Evolutionary conservation across 2,329 filamentous ascomycete genomes (phyloP), one percentile per base, ranked within the genome.

Genomic region (Madurella fahalii): DNA sequence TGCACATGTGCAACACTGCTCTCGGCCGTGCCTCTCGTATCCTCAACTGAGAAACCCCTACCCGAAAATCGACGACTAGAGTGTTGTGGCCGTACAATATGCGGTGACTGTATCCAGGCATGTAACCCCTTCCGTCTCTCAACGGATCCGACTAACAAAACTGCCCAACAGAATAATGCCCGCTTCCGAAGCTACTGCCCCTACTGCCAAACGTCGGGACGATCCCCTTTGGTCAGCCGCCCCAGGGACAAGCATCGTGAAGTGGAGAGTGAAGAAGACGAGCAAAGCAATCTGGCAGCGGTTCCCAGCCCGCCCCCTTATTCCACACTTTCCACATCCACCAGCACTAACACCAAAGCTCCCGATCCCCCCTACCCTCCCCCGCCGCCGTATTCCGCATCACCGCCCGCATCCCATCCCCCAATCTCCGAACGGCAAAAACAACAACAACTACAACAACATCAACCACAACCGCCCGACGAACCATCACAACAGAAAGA

Each of bases 61-160:
- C 76, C 80, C 25, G 74, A 77, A 46, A 80, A 86, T 65, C 80
- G 86, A 49, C 74, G 77, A 57, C 74, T 90, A 31, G 77, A 78
- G 34, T 93, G 89, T 69, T 93, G 89, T 68, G 75, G 74, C 43
- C 80, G 89, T 51, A 74, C 83, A 40, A 87, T 93, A 64, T 94
- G 89, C 70, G 82, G 83, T 15, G 75, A 75, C 57, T 93, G 89
- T 70, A 80, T 89, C 63, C 73, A 81, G 67, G 85, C 83, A 68
- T 46, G 77, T 72, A 25, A 9, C 17, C 11, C 47, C n/a, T 40
- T 34, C 20, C 16, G 18, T 34, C 30, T 41, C 11, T 9, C 7
- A n/a, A n/a, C 5, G 20, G 15, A 40, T 39, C 41, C 16, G 4
- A 2, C 11, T 39, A 30, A 53, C 47, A 54, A 59, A 44, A 61